Evolutionary conservation across 176 grass and related monocot species (phyloP).

Genomic region (Tillandsia leiboldiana): DNA sequence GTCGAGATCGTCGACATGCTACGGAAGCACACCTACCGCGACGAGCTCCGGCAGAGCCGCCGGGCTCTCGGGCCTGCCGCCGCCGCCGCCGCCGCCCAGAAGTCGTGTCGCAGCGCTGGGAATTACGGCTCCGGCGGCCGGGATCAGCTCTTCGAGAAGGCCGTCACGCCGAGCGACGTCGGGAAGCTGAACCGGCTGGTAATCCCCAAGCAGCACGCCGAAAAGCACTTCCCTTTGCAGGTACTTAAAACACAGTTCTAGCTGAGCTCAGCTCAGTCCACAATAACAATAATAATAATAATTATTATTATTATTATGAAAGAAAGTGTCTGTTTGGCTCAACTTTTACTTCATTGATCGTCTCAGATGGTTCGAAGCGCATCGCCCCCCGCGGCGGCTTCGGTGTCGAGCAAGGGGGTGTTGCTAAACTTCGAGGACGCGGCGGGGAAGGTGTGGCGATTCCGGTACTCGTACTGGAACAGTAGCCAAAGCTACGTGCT

Average conservation of each 20-base stretch:
- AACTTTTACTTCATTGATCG: too few relatives aligned
- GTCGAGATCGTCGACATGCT: conserved; percentile 90
- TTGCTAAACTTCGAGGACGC: conserved; percentile 84
- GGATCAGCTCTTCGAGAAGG: conserved; percentile 89
- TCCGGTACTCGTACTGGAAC: conserved; percentile 97
- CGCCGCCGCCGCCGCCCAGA: neutral
- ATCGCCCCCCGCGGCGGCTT: neutral
- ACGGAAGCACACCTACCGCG: conserved; percentile 83
- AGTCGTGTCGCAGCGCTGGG: neutral
- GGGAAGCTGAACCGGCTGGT: conserved; percentile 94
- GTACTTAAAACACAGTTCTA: neutral
- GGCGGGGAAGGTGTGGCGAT: conserved; percentile 70
- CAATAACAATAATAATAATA: too few relatives aligned
- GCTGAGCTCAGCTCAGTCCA: too few relatives aligned
- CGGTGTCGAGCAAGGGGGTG: conserved; percentile 49
- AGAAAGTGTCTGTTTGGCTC: too few relatives aligned
- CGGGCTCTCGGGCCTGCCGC: conserved; percentile 21
- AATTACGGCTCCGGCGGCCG: conserved; percentile 16
- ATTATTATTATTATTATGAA: too few relatives aligned
- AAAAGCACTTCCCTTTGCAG: conserved; percentile 77
- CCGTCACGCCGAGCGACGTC: conserved; percentile 87
- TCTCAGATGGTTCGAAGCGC: too few relatives aligned
- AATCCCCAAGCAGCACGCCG: conserved; percentile 94
- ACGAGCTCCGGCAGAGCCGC: conserved; percentile 66
- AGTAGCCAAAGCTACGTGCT: conserved; percentile 99